Evolutionary conservation across 2,329 filamentous ascomycete genomes (phyloP), one percentile per base, ranked within the genome.

Genomic region (Podosphaera xanthii): DNA sequence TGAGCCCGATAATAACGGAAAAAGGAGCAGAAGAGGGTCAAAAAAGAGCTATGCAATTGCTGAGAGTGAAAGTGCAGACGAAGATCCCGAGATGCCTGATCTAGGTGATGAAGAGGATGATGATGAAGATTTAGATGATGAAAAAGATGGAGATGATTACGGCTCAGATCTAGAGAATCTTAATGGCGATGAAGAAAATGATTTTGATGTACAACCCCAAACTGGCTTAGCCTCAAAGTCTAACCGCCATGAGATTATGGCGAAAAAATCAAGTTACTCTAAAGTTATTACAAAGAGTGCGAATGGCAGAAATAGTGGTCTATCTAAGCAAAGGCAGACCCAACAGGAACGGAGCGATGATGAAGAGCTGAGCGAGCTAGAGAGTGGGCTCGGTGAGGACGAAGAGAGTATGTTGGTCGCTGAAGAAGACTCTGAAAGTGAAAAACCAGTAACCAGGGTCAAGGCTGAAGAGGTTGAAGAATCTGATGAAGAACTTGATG

Each of bases 361-460:
- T 52, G 69, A 70, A 42, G 68, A 70, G 40, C 61, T 70, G 59
- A 69, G 67, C 58, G 67, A 69, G 22, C 60, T 70, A 14, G 68
- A 68, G 40, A 66, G 68, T 33, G 65, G 67, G 33, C 30, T 67
- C 50, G 71, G 68, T 7, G 72, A 74, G 50, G 74, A 75, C 30
- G 72, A 74, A 35, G 76, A 77, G 52, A 76, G 77, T 14, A 65
- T 65, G 61, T 64, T 65, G 56, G 64, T 63, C 56, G 70, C 70
- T 50, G 64, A 69, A 38, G 70, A 71, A 59, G 69, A 71, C 61
- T 65, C 74, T 46, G 71, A 71, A 14, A 74, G 76, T 33, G 76
- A 77, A 44, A 73, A 74, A 55, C 74, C 75, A 58, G 73, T 71
- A 36, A 70, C 70, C 52, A 70, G 70, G 55, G 65, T 69, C 7